Evolutionary conservation across 371 early-diverging fungal species (phyloP).

Genomic region (Agmasoma carcini): DNA sequence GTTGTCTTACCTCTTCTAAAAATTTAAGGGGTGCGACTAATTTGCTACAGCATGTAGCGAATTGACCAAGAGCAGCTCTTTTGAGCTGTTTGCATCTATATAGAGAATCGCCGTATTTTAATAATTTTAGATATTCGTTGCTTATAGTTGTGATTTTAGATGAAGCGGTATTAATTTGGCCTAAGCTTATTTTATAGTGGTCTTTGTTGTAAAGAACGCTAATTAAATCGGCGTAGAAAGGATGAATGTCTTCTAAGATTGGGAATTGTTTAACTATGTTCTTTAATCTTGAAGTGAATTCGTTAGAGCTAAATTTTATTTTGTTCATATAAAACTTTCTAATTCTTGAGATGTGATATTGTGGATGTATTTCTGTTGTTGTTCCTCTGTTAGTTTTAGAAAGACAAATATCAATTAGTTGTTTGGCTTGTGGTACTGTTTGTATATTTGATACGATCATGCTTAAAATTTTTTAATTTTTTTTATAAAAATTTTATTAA

Average conservation of each 20-base stretch:
- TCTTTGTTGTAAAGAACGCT: slow-evolving; percentile 99
- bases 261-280: slow-evolving; percentile 87
- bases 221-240: slow-evolving; percentile 98
- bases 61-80: slow-evolving; percentile 87
- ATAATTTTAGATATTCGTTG: slow-evolving; percentile 83
- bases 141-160: slow-evolving; percentile 81
- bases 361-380: slow-evolving; percentile 88
- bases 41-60: slow-evolving; percentile 97
- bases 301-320: slow-evolving; percentile 82
- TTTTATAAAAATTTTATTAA: slow-evolving; percentile 4
- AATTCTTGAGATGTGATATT: slow-evolving; percentile 83
- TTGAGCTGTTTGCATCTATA: slow-evolving; percentile 98
- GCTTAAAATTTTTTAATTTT: background rate
- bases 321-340: slow-evolving; percentile 97
- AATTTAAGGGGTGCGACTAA: slow-evolving; percentile 91
- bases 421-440: slow-evolving; percentile 74
- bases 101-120: slow-evolving; percentile 97
- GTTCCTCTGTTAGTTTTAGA: slow-evolving; percentile 97
- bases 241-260: slow-evolving; percentile 95
- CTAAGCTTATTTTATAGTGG: slow-evolving; percentile 97
- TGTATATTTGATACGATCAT: slow-evolving; percentile 70
- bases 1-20: slow-evolving; percentile 96
- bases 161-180: slow-evolving; percentile 88
- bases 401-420: slow-evolving; percentile 91
- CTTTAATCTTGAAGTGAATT: slow-evolving; percentile 81